These are phyloP conservation scores for Plasmodium berghei DNA, from an alignment of 169 alveolate genomes.

Conservation along the genomic window DNA sequence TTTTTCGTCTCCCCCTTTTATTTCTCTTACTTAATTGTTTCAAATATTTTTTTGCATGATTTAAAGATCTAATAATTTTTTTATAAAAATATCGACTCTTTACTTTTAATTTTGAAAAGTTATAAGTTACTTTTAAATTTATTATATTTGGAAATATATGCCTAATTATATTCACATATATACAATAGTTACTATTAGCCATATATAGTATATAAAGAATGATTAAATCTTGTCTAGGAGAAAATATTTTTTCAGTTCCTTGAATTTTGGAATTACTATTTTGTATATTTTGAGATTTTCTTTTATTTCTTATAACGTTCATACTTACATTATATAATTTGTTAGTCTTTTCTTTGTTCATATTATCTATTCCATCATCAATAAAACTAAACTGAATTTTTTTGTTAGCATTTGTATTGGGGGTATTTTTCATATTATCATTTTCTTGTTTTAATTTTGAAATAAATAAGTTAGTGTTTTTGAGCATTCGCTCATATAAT, in stretches of 20 bases:
- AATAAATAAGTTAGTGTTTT: background rate
- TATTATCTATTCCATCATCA: background rate
- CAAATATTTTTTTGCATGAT: slow-evolving; percentile 19
- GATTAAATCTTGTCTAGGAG: slow-evolving; percentile 48
- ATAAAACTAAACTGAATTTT: background rate
- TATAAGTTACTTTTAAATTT: slow-evolving; percentile 36
- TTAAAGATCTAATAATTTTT: slow-evolving; percentile 29
- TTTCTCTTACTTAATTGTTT: background rate
- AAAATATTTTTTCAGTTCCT: background rate
- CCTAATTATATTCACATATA: slow-evolving; percentile 27
- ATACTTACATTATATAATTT: background rate
- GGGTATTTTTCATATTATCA: background rate
- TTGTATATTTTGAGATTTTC: background rate
- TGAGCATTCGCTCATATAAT: background rate
- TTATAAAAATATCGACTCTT: slow-evolving; percentile 29
- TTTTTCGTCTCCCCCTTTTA: background rate
- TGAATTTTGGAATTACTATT: background rate
- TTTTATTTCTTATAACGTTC: background rate
- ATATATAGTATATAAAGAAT: slow-evolving; percentile 32
- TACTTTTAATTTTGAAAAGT: slow-evolving; percentile 26
- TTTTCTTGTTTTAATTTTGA: background rate
- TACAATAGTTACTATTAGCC: slow-evolving; percentile 14
- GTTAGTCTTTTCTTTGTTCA: too few species aligned
- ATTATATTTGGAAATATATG: slow-evolving; percentile 26
- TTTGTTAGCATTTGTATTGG: too few species aligned